Percentiles rank a stretch among this genome's conserved stretches.
Conservation (phyloP, 225 moss, liverwort and hornwort species). For the Physcomitrium patens region DNA sequence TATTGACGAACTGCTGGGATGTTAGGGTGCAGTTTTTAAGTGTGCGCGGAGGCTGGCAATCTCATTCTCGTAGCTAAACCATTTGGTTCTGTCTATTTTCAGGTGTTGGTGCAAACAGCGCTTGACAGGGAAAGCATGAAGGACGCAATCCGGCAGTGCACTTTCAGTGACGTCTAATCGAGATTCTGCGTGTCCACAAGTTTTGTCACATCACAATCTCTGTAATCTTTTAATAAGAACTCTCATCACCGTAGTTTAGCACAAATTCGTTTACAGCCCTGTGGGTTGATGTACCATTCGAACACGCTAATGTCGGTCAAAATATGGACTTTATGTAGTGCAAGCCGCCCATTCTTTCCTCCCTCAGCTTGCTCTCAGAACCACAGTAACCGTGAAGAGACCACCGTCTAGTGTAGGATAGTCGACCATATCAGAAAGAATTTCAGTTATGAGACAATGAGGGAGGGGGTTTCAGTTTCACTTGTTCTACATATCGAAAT, state of each 20-base stretch:
- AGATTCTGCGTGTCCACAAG: conserved; percentile 20
- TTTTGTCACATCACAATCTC: conserved; percentile 28
- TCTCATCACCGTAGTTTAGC: conserved; percentile 11
- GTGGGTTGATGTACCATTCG: conserved; percentile 31
- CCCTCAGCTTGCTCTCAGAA: background rate
- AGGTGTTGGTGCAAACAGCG: conserved; percentile 70
- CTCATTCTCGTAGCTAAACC: background rate
- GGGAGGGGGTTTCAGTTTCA: background rate
- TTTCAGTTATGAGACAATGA: background rate
- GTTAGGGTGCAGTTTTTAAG: background rate
- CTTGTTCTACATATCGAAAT: background rate
- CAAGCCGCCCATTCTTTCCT: background rate
- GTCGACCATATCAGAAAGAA: background rate
- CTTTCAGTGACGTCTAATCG: conserved; percentile 48
- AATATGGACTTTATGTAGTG: conserved; percentile 3
- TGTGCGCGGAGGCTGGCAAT: no score
- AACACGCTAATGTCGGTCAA: background rate
- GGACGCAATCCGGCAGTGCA: conserved; percentile 60
- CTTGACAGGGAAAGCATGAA: conserved; percentile 73
- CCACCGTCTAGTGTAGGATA: background rate
- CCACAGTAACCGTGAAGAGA: background rate
- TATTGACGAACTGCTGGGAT: background rate
- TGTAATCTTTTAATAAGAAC: background rate
- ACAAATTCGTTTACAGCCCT: conserved; percentile 35
- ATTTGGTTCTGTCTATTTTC: conserved; percentile 13